Conservation (phyloP, 1,284 basidiomycete species). For the Anthracocystis walkeri region DNA sequence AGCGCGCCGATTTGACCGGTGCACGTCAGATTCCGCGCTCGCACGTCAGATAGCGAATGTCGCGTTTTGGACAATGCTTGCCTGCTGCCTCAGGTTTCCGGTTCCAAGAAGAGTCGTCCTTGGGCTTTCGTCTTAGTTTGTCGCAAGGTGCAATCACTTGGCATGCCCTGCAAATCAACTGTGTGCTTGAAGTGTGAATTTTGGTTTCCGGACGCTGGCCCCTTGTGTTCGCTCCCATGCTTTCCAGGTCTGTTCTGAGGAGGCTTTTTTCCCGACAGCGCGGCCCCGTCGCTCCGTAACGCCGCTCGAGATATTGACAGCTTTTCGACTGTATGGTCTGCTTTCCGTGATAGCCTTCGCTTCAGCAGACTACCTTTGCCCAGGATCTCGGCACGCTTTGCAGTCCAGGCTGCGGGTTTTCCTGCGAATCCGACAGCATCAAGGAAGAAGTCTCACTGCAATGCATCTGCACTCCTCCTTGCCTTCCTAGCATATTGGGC, state of each 20-base stretch:
- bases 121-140: neutral
- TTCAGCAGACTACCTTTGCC: neutral
- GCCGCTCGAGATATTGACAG: neutral
- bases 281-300: too few species aligned
- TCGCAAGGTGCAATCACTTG: constrained; percentile 2
- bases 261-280: neutral
- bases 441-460: neutral
- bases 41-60: constrained; percentile 35
- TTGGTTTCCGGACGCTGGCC: neutral
- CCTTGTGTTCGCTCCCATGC: too few species aligned
- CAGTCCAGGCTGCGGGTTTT: neutral
- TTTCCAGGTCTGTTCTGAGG: too few species aligned
- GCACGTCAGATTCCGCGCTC: constrained; percentile 22
- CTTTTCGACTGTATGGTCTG: neutral
- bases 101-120: neutral
- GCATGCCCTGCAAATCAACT: neutral
- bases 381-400: neutral
- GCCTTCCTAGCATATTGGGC: neutral
- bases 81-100: neutral
- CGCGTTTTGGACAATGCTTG: neutral
- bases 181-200: neutral
- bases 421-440: neutral
- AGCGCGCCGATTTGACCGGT: constrained; percentile 4
- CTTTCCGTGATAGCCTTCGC: neutral
- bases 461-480: neutral